Evolutionary conservation across 2,329 filamentous ascomycete genomes (phyloP).

Genomic region (Curvularia lunata): DNA sequence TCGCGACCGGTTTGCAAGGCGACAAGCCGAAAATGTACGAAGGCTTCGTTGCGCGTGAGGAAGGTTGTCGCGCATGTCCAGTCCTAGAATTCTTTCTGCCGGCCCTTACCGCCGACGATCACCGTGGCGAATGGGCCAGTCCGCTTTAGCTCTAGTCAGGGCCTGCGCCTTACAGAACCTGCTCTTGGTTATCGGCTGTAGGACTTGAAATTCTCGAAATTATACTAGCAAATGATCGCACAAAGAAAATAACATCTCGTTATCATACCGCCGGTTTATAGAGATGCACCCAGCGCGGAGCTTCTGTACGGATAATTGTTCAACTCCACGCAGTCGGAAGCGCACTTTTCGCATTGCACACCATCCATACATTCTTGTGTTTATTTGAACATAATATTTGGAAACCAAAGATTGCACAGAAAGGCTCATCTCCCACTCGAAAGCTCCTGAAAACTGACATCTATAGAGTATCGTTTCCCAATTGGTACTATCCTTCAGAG

Average conservation of each 20-base stretch:
- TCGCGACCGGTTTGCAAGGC: neutral
- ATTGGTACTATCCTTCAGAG: no score
- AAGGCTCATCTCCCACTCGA: neutral
- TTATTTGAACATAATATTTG: neutral
- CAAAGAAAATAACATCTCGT: neutral
- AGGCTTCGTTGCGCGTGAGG: constrained; percentile 2
- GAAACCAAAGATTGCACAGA: neutral
- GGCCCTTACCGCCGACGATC: constrained; percentile 13
- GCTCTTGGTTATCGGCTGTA: neutral
- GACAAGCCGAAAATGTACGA: neutral
- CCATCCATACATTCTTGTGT: no score
- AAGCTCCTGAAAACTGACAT: neutral
- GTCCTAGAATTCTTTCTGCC: constrained; percentile 26
- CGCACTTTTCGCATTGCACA: neutral
- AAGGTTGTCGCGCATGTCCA: constrained; percentile 4
- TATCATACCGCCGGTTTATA: neutral
- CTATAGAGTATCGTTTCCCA: no score
- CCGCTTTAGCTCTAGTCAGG: neutral
- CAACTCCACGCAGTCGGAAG: neutral
- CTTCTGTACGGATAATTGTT: no score
- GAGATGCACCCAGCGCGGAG: neutral
- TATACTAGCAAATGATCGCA: neutral
- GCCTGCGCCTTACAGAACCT: neutral
- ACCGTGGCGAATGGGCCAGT: constrained; percentile 14
- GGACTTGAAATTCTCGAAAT: neutral